These are phyloP conservation scores for Cryptococcus floricola DNA, from an alignment of 1,284 basidiomycete species.

Conservation along the genomic window DNA sequence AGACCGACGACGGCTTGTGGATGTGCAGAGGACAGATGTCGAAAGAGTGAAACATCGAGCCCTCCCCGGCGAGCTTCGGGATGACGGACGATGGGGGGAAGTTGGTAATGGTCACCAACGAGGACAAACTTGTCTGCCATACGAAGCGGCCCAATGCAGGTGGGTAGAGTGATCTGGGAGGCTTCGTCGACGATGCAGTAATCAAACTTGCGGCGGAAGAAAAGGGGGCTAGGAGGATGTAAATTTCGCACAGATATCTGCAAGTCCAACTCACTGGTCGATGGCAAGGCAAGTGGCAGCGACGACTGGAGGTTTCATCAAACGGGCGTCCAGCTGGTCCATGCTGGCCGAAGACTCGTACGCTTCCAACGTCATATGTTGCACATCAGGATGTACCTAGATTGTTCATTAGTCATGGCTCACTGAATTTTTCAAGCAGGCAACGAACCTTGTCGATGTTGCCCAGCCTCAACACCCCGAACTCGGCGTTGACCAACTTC, in stretches of 20 bases:
- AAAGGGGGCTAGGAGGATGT: slow-evolving; percentile 62
- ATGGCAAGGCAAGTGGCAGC: slow-evolving; percentile 92
- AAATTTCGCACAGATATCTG: neutral
- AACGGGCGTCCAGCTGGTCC: slow-evolving; percentile 70
- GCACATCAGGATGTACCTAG: slow-evolving; percentile 74
- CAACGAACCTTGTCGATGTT: slow-evolving; percentile 78
- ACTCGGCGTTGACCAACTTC: slow-evolving; percentile 67
- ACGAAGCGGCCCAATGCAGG: slow-evolving; percentile 86
- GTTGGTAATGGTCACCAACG: slow-evolving; percentile 94
- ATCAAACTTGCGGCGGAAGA: slow-evolving; percentile 80
- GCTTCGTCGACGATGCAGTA: slow-evolving; percentile 99
- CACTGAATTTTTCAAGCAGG: neutral
- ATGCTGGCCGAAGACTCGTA: slow-evolving; percentile 59
- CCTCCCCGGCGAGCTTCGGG: slow-evolving; percentile 74
- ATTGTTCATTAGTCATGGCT: neutral
- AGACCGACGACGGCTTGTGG: slow-evolving; percentile 78
- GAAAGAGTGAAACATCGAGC: slow-evolving; percentile 85
- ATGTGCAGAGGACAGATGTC: slow-evolving; percentile 77
- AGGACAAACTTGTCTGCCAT: slow-evolving; percentile 88
- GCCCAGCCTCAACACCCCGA: slow-evolving; percentile 77
- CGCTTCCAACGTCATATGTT: slow-evolving; percentile 64
- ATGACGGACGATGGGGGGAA: slow-evolving; percentile 87
- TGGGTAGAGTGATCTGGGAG: slow-evolving; percentile 94
- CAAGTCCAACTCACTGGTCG: slow-evolving; percentile 67
- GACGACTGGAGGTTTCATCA: slow-evolving; percentile 85